phyloP scores from a whole-genome alignment of 805 yeast genomes.

The Hanseniaspora clermontiae region DNA sequence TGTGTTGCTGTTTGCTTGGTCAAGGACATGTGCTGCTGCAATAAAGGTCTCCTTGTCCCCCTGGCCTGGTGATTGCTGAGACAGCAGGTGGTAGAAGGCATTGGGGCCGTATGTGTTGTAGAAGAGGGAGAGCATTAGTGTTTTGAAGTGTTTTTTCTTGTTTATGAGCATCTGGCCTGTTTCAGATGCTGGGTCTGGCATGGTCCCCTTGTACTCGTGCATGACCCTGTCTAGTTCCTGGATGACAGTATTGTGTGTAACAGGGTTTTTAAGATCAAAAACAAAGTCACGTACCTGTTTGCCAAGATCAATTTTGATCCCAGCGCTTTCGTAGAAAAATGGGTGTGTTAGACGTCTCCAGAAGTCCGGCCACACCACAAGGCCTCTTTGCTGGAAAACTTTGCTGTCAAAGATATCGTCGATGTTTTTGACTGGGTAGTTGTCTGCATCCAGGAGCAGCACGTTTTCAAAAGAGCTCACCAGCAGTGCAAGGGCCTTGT shows the following conservation, averaged over 20 bases:
- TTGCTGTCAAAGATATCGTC: conserved; percentile 45
- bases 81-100: conserved; percentile 53
- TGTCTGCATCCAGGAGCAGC: conserved; percentile 62
- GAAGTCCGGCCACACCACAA: conserved; percentile 72
- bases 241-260: conserved; percentile 14
- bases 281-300: conserved; percentile 28
- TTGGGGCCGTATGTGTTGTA: conserved; percentile 60
- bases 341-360: conserved; percentile 81
- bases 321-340: conserved; percentile 55
- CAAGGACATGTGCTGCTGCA: conserved; percentile 46
- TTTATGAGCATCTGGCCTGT: conserved; percentile 59
- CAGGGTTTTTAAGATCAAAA: conserved; percentile 27
- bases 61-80: conserved; percentile 72
- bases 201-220: conserved; percentile 50
- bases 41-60: conserved; percentile 71
- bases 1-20: conserved; percentile 15
- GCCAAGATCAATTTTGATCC: conserved; percentile 33
- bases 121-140: conserved; percentile 48
- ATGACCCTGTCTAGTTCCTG: conserved; percentile 27
- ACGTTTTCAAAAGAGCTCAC: conserved; percentile 64
- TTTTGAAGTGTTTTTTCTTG: conserved; percentile 44
- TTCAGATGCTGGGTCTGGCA: conserved; percentile 62
- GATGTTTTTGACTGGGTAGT: conserved; percentile 55
- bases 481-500: conserved; percentile 55
- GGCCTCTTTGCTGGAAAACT: conserved; percentile 40